Conservation (phyloP, 768 basidiomycete species). For the Amanita fuliginea region DNA sequence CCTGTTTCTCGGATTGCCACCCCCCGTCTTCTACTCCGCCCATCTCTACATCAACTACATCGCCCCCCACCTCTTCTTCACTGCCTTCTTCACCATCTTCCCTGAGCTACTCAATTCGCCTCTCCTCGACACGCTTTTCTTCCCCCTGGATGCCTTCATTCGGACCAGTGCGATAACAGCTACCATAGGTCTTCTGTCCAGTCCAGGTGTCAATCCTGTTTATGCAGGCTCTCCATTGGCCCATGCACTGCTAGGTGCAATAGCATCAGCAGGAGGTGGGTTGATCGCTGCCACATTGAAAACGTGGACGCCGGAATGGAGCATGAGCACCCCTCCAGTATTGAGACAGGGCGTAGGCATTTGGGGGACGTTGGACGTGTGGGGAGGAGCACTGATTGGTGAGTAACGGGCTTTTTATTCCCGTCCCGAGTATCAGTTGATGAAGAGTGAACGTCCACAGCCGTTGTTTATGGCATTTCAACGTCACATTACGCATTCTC, state of each 20-base stretch:
- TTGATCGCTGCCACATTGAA: conserved; percentile 31
- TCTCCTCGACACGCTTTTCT: conserved; percentile 31
- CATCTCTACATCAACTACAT: conserved; percentile 38
- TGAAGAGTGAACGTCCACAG: conserved; percentile 9
- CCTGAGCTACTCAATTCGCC: conserved; percentile 18
- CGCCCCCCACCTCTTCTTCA: conserved; percentile 32
- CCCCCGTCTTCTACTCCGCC: conserved; percentile 34
- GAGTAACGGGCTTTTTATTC: conserved; percentile 6
- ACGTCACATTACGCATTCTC: conserved; percentile 21
- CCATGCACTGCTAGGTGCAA: conserved; percentile 35
- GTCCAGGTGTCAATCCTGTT: conserved; percentile 20
- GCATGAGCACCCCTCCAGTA: conserved; percentile 33
- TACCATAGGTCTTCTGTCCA: conserved; percentile 23
- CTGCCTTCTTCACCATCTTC: conserved; percentile 21
- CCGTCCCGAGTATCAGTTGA: no score
- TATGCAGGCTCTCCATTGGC: conserved; percentile 29
- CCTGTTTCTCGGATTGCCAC: conserved; percentile 30
- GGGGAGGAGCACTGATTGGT: conserved; percentile 40
- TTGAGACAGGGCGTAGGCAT: conserved; percentile 27
- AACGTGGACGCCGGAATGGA: conserved; percentile 33
- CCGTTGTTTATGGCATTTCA: conserved; percentile 20
- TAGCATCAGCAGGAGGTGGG: conserved; percentile 37
- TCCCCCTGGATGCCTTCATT: conserved; percentile 39
- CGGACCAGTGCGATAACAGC: conserved; percentile 29
- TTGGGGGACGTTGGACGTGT: conserved; percentile 34